phyloP scores from a whole-genome alignment of 23 red algal species.

The Chondrus crispus region DNA sequence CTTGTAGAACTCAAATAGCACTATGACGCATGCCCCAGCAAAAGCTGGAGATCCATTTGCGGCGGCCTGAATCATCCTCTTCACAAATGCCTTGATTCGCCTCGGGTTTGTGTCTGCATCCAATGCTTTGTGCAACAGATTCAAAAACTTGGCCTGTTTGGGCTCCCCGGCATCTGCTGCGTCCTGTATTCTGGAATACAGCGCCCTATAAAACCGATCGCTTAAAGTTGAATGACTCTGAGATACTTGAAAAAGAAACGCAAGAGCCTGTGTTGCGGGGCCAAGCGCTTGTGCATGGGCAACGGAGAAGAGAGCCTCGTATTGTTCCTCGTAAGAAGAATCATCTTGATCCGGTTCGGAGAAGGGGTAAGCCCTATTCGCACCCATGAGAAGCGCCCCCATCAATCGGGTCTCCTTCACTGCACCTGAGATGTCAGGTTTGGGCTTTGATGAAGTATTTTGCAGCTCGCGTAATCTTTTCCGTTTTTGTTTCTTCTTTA shows the following conservation, averaged over 20 bases:
- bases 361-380: constrained; percentile 75
- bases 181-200: constrained; percentile 63
- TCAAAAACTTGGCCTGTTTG: constrained; percentile 62
- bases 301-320: constrained; percentile 68
- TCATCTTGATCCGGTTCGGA: constrained; percentile 34
- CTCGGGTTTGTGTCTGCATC: constrained; percentile 51
- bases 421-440: too few relatives aligned
- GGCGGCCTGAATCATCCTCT: constrained; percentile 73
- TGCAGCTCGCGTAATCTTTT: constrained; percentile 6
- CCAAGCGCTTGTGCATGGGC: constrained; percentile 47
- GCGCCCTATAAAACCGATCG: constrained; percentile 77
- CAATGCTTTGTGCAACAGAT: constrained; percentile 62
- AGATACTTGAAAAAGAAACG: constrained; percentile 60
- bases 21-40: constrained; percentile 63
- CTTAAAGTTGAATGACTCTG: constrained; percentile 15
- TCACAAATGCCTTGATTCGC: constrained; percentile 72
- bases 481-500: constrained; percentile 22
- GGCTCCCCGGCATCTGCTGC: neutral
- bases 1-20: constrained; percentile 52
- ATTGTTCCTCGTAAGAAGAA: constrained; percentile 39
- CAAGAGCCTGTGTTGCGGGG: constrained; percentile 66
- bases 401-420: constrained; percentile 34
- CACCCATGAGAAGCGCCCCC: constrained; percentile 60
- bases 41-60: constrained; percentile 53
- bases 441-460: neutral